Percentiles rank a stretch among this genome's conserved stretches.
Evolutionary conservation across 768 basidiomycete species (phyloP).

Genomic region (Pleurotus tuber-regium): DNA sequence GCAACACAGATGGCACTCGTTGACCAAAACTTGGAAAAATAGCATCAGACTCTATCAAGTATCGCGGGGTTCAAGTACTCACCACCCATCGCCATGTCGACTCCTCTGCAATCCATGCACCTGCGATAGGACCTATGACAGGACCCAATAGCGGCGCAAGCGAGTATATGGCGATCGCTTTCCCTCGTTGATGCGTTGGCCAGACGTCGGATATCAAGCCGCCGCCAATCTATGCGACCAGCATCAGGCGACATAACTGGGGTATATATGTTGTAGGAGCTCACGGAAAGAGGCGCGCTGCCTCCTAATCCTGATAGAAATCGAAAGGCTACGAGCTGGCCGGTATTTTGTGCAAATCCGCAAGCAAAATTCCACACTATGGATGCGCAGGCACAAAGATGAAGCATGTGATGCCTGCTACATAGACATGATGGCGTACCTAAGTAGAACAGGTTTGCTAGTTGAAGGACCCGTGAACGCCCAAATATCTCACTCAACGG

Average conservation of each 20-base stretch:
- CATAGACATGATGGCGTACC: conserved; percentile 33
- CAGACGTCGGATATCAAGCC: conserved; percentile 66
- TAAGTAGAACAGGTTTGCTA: conserved; percentile 64
- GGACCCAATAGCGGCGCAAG: conserved; percentile 67
- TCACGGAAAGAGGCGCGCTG: conserved; percentile 64
- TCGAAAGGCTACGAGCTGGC: conserved; percentile 63
- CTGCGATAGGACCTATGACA: conserved; percentile 59
- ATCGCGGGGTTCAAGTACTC: conserved; percentile 18
- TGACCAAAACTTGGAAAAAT: conserved; percentile 54
- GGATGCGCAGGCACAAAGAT: neutral
- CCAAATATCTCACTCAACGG: conserved; percentile 76
- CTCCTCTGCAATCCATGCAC: conserved; percentile 61
- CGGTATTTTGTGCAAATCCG: conserved; percentile 58
- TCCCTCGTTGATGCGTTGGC: conserved; percentile 58
- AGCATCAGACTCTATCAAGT: neutral
- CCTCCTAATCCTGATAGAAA: conserved; percentile 72
- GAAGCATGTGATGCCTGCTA: neutral
- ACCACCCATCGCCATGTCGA: conserved; percentile 76
- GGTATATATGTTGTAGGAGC: conserved; percentile 39
- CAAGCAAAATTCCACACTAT: conserved; percentile 60
- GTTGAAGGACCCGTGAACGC: conserved; percentile 57
- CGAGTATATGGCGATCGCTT: conserved; percentile 62
- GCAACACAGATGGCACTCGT: conserved; percentile 54
- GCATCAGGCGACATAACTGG: conserved; percentile 24
- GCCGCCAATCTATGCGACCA: conserved; percentile 46